These are phyloP conservation scores for Penicillium oxalicum DNA, from an alignment of 2,329 filamentous ascomycete species.

Conservation along the genomic window DNA sequence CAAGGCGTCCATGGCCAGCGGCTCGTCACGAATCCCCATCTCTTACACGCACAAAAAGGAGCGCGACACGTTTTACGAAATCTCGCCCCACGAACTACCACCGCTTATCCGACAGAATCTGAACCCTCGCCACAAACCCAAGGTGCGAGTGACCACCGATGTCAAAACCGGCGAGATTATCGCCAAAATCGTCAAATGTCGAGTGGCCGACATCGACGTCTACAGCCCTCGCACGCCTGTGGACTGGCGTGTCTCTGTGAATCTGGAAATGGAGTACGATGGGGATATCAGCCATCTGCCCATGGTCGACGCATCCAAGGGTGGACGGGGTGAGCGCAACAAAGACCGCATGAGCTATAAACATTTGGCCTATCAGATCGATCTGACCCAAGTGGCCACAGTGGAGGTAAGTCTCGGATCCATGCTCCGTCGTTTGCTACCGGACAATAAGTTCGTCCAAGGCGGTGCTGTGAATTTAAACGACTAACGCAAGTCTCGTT, in stretches of 20 bases:
- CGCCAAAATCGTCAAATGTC: slow-evolving; percentile 83
- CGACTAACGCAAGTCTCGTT: slow-evolving; percentile 11
- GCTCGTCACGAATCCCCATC: slow-evolving; percentile 42
- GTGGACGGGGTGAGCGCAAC: slow-evolving; percentile 54
- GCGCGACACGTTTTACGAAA: slow-evolving; percentile 74
- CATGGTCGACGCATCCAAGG: slow-evolving; percentile 36
- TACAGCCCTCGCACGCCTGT: slow-evolving; percentile 70
- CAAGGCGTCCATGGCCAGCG: slow-evolving; percentile 44
- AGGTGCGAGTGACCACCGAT: slow-evolving; percentile 71
- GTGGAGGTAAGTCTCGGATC: slow-evolving; percentile 36
- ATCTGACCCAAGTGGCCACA: slow-evolving; percentile 80
- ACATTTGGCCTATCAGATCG: slow-evolving; percentile 81
- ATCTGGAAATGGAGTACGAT: slow-evolving; percentile 84
- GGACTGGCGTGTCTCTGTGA: slow-evolving; percentile 90
- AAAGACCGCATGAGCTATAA: slow-evolving; percentile 91
- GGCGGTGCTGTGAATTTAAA: slow-evolving; percentile 1
- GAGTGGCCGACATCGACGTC: slow-evolving; percentile 83
- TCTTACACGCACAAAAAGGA: slow-evolving; percentile 78
- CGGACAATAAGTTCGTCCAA: not conserved
- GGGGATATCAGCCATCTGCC: slow-evolving; percentile 56
- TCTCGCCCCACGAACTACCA: slow-evolving; percentile 60
- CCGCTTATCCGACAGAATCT: slow-evolving; percentile 58
- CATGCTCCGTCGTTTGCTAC: not conserved
- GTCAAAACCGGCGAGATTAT: slow-evolving; percentile 64
- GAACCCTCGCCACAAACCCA: slow-evolving; percentile 53